Conservation (phyloP, 1,284 basidiomycete species). For the Spongiforma sp. region DNA sequence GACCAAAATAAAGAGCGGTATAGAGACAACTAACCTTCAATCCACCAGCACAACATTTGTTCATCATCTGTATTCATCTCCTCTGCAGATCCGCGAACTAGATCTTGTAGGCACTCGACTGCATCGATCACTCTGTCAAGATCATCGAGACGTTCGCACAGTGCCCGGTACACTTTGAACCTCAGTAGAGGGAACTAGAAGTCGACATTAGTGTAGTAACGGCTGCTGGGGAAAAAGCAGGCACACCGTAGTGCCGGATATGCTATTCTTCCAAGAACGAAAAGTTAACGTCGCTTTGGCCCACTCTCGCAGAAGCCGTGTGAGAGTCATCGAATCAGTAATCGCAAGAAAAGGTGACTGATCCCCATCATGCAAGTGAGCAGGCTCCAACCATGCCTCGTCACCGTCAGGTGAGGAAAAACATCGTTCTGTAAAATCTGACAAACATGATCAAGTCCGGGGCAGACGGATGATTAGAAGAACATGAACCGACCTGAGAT, state of each 20-base stretch:
- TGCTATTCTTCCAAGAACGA: not conserved
- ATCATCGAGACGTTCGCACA: not conserved
- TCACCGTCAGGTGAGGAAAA: not conserved
- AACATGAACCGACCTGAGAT: not conserved
- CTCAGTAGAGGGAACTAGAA: not conserved
- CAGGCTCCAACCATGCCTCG: not conserved
- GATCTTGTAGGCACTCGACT: not conserved
- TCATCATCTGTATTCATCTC: not conserved
- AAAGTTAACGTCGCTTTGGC: not conserved
- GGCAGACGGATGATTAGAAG: not conserved
- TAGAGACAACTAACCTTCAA: too few species aligned
- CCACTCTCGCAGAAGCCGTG: not conserved
- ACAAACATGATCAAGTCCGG: not conserved
- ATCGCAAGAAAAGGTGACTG: not conserved
- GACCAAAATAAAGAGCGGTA: too few species aligned
- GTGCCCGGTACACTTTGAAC: not conserved
- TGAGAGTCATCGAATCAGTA: fast-evolving
- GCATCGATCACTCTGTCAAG: not conserved
- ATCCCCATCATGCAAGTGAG: not conserved
- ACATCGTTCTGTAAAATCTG: not conserved
- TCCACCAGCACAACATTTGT: too few species aligned
- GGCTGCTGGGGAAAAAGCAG: not conserved
- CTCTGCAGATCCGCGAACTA: not conserved
- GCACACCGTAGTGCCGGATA: not conserved
- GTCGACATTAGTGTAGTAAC: not conserved